These are phyloP conservation scores for Groenewaldozyma auringiensis DNA, from an alignment of 1,139 yeast species.

Conservation along the genomic window DNA sequence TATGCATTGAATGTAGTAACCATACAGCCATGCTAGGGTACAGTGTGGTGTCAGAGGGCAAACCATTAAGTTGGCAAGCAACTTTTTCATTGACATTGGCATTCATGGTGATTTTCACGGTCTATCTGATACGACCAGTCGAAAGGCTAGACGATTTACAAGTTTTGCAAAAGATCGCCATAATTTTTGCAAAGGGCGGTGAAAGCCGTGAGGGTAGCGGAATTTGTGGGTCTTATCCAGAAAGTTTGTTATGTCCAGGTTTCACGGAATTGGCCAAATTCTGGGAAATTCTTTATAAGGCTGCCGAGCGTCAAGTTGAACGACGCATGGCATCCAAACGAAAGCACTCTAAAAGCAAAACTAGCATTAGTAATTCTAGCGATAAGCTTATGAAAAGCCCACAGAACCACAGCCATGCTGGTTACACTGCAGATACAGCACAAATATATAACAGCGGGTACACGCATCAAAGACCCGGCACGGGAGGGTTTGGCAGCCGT, in stretches of 20 bases:
- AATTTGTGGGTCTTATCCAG: background rate
- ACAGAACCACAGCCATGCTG: too few relatives aligned
- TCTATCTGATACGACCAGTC: background rate
- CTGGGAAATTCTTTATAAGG: constrained; percentile 14
- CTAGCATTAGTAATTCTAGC: too few relatives aligned
- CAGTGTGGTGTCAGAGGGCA: constrained; percentile 13
- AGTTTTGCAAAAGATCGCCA: background rate
- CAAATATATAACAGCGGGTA: too few relatives aligned
- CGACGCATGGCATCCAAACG: background rate
- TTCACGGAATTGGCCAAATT: constrained; percentile 7
- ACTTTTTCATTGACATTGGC: constrained; percentile 20
- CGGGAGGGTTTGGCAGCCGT: too few relatives aligned
- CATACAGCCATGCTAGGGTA: constrained; percentile 16
- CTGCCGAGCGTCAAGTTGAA: constrained; percentile 8
- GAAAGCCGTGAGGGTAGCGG: background rate
- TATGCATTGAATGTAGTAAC: constrained; percentile 21
- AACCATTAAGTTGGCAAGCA: constrained; percentile 15
- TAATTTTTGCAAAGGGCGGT: background rate
- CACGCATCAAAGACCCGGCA: too few relatives aligned
- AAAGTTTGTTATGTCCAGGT: background rate
- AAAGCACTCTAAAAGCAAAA: too few relatives aligned
- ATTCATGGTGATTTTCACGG: constrained; percentile 11
- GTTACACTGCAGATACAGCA: too few relatives aligned
- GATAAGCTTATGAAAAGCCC: too few relatives aligned
- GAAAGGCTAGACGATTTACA: background rate